Conservation (phyloP, 331 rosid genomes). For the Rhamnella rubrinervis region DNA sequence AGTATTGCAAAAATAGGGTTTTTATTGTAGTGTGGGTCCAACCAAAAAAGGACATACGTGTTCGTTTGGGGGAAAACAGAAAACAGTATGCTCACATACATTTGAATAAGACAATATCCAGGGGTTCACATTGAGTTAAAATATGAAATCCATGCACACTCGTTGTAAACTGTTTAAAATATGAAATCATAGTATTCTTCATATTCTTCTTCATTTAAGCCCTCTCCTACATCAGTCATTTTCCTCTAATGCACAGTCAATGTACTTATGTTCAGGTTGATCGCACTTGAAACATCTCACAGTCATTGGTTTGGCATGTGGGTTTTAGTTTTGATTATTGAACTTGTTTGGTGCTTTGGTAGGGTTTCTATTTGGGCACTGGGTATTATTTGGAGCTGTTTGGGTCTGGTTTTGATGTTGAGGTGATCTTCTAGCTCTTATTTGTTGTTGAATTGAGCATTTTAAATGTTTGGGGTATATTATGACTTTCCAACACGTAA, state of each 20-base stretch:
- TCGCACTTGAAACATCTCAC: neutral
- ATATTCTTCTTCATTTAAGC: neutral
- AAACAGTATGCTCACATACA: constrained; percentile 20
- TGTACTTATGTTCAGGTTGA: neutral
- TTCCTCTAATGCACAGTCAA: neutral
- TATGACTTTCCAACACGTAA: too few species aligned
- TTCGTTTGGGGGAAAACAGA: constrained; percentile 7
- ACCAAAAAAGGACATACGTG: constrained; percentile 22
- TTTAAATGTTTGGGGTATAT: too few species aligned
- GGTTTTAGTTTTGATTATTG: neutral
- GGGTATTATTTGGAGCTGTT: neutral
- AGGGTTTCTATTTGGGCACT: neutral
- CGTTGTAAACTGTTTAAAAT: neutral
- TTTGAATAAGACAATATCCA: neutral
- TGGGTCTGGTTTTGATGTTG: neutral
- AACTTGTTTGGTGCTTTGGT: too few species aligned
- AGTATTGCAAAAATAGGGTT: neutral
- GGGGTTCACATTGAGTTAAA: constrained; percentile 1
- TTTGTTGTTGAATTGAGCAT: too few species aligned
- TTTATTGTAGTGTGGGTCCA: neutral
- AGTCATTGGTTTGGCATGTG: neutral
- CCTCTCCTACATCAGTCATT: neutral
- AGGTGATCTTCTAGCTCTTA: too few species aligned
- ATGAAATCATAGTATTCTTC: neutral
- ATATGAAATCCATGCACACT: neutral